Base-by-base conservation (phyloP, 1,284 basidiomycete genomes). In the Apiotrichum sp. region DNA sequence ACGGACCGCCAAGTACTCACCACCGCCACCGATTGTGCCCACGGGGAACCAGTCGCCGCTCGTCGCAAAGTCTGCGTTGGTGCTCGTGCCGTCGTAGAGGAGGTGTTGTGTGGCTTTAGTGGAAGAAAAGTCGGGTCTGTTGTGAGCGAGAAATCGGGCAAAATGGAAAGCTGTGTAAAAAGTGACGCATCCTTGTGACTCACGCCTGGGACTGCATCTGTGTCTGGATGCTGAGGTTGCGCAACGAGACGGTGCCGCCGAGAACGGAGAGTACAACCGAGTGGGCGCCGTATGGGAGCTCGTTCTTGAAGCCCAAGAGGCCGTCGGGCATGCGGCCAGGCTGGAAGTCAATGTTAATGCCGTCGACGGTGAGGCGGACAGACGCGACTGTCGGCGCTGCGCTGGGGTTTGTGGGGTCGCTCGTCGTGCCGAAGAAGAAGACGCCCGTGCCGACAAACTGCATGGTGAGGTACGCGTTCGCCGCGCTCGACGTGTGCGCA, bases 391-490 rank as follows among this genome's bases (percentile, higher is more conserved):
- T 9, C 16, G 36, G 35, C 4, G 3, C 9, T 3, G 34, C 8
- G n/a, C 16, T 4, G 14, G 16, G 3, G 9, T 22, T n/a, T 7
- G 35, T 6, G 4, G 47, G 35, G 22, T 48, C 47, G 35, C 36
- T 10, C 10, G 47, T 48, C 16, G 16, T 11, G 31, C 54, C 49
- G 39, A 36, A 22, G 6, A 56, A 34, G 44, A 47, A 51, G 38
- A 56, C 39, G 8, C 38, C 54, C 16, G 49, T 35, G 32, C 54
- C 54, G 39, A 42, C 40, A 40, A 56, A 56, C 11, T 10, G 9
- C 14, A 39, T 33, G 1, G 8, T 38, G 39, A 56, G 16, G 1
- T 16, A 36, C 33, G 42, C 14, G 13, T 50, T 50, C 11, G 36
- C 22, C 10, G 45, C 32, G 9, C 36, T 6, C 16, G 49, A 39